A percentile compares a stretch with the other conserved stretches of the same genome.
Conservation (phyloP, 805 yeast species). For the Saturnispora saitoi region DNA sequence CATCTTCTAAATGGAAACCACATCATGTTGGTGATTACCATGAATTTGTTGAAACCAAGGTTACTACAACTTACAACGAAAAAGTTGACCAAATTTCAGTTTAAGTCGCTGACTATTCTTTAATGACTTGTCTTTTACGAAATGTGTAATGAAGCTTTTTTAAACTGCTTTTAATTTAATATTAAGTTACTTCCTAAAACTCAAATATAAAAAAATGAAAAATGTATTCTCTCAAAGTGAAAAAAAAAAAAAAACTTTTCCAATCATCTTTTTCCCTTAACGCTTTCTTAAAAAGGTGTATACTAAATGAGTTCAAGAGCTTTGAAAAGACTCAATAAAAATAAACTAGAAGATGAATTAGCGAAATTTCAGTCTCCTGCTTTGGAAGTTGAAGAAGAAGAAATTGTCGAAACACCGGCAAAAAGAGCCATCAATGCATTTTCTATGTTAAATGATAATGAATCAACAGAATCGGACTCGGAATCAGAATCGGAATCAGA, state of each 20-base stretch:
- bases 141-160: too few relatives aligned
- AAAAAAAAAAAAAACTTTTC: background rate
- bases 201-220: too few relatives aligned
- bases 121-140: too few relatives aligned
- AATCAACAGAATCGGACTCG: constrained; percentile 15
- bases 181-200: too few relatives aligned
- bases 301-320: constrained; percentile 42
- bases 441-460: constrained; percentile 32
- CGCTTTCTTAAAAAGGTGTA: background rate
- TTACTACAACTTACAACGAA: background rate
- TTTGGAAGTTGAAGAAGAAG: constrained; percentile 13
- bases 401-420: constrained; percentile 14
- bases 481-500: background rate
- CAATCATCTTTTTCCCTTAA: background rate
- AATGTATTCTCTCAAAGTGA: background rate
- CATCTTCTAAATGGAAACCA: constrained; percentile 30
- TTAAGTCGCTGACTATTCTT: background rate
- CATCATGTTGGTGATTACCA: constrained; percentile 14
- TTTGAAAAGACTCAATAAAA: constrained; percentile 34
- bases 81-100: background rate
- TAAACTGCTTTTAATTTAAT: too few relatives aligned
- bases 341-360: constrained; percentile 20
- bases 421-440: constrained; percentile 30
- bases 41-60: constrained; percentile 15
- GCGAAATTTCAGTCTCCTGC: constrained; percentile 15